Evolutionary conservation across 371 early-diverging fungal genomes (phyloP).

Genomic region (Zopfochytrium polystomum): DNA sequence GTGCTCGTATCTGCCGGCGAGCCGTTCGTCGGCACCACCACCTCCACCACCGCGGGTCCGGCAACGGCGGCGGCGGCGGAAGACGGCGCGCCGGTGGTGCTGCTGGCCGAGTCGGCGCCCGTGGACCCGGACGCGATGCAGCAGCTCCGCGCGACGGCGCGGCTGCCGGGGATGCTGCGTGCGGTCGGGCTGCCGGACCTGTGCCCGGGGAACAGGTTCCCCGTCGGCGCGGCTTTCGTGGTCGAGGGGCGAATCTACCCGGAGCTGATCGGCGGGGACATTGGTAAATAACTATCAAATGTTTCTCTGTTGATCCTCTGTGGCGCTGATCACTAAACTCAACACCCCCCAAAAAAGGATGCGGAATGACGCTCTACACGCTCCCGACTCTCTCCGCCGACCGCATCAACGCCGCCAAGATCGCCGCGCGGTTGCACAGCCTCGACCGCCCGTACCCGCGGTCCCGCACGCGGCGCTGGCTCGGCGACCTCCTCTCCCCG

Average conservation of each 20-base stretch:
- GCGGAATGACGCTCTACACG: conserved; percentile 53
- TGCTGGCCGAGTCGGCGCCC: conserved; percentile 38
- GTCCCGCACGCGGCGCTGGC: conserved; percentile 32
- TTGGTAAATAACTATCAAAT: no score
- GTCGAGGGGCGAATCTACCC: conserved; percentile 47
- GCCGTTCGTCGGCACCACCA: conserved; percentile 25
- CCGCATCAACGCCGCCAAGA: conserved; percentile 33
- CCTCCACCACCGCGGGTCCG: neutral
- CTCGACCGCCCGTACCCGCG: conserved; percentile 47
- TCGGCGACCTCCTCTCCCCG: conserved; percentile 7
- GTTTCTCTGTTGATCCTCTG: no score
- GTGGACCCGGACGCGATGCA: conserved; percentile 46
- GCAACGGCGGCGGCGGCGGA: conserved; percentile 23
- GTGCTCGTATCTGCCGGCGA: conserved; percentile 28
- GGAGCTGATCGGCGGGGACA: conserved; percentile 55
- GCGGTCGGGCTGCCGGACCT: conserved; percentile 55
- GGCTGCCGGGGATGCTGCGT: conserved; percentile 38
- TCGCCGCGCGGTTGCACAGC: conserved; percentile 20
- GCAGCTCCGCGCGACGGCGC: conserved; percentile 43
- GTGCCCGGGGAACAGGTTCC: conserved; percentile 45
- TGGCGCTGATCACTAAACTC: no score
- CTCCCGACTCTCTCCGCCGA: conserved; percentile 28
- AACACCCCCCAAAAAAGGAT: no score
- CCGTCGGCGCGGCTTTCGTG: conserved; percentile 47
- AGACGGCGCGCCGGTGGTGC: no score